These are phyloP conservation scores for Amoebophrya sp. DNA, from an alignment of 169 alveolate genomes.

Conservation along the genomic window DNA sequence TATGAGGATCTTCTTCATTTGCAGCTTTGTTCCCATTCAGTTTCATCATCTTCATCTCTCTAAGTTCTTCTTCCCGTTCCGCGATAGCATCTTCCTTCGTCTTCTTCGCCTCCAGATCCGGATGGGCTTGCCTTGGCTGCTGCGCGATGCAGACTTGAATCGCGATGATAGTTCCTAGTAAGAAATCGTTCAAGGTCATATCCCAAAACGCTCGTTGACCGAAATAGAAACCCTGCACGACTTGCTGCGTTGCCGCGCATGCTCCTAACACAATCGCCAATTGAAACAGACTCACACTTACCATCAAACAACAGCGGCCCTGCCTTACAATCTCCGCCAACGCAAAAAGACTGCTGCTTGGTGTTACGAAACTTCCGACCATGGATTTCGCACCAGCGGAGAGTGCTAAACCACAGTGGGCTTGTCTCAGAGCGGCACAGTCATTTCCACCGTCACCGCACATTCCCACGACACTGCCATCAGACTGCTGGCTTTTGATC, in stretches of 20 bases:
- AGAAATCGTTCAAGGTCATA: no score
- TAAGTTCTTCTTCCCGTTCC: no score
- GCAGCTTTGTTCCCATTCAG: no score
- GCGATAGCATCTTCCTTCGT: no score
- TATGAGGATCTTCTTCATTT: no score
- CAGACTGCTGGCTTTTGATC: conserved; percentile 32
- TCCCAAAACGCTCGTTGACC: no score
- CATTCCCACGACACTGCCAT: conserved; percentile 57
- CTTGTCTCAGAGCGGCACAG: conserved; percentile 50
- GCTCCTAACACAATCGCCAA: not conserved
- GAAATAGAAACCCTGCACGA: no score
- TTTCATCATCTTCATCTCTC: no score
- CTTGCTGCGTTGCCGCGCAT: not conserved
- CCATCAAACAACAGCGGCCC: not conserved
- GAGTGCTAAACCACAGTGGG: conserved; percentile 51
- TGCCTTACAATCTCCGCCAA: not conserved
- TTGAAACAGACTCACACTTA: not conserved
- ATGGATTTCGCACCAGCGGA: conserved; percentile 51
- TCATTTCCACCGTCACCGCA: conserved; percentile 56
- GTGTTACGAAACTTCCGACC: not conserved
- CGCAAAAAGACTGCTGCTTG: not conserved
- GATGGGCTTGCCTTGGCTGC: no score
- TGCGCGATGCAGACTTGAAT: no score
- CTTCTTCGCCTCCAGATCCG: no score
- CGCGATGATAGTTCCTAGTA: no score